phyloP scores from a whole-genome alignment of 2,329 filamentous ascomycete species.

The Nigrospora oryzae region DNA sequence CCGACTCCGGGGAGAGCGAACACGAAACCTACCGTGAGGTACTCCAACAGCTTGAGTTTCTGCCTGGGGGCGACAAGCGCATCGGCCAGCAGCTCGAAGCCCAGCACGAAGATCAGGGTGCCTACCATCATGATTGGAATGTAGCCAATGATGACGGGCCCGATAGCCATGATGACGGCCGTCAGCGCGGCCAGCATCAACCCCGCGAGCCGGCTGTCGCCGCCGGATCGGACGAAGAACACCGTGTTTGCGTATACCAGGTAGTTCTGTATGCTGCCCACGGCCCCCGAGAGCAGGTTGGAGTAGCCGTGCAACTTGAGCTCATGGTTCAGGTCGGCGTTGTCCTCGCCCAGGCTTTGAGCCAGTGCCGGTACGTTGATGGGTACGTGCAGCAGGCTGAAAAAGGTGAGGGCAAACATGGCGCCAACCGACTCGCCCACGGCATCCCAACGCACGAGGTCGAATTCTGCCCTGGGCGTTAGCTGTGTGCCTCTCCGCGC shows the following conservation, averaged over 20 bases:
- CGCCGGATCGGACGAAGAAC: constrained; percentile 92
- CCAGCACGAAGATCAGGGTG: constrained; percentile 87
- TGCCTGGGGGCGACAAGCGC: constrained; percentile 83
- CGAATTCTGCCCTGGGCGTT: constrained; percentile 52
- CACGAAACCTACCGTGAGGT: constrained; percentile 58
- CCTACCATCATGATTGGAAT: constrained; percentile 97
- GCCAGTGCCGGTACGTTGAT: constrained; percentile 96
- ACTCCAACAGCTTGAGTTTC: constrained; percentile 80
- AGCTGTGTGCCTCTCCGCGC: constrained; percentile 8
- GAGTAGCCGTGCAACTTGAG: constrained; percentile 88
- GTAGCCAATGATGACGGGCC: constrained; percentile 81
- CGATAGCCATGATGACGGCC: constrained; percentile 72
- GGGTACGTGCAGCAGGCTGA: constrained; percentile 91
- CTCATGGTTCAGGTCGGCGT: constrained; percentile 84
- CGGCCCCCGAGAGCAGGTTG: constrained; percentile 79
- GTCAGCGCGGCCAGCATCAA: constrained; percentile 76
- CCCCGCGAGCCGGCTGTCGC: constrained; percentile 77
- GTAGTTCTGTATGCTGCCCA: constrained; percentile 92
- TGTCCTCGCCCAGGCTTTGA: constrained; percentile 84
- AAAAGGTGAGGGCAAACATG: constrained; percentile 96
- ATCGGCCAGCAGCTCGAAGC: constrained; percentile 84
- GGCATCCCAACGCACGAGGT: constrained; percentile 74
- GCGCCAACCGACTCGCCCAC: constrained; percentile 80
- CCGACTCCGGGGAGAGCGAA: no score
- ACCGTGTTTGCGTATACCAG: constrained; percentile 95